Percentiles rank a stretch among this genome's conserved stretches.
Conservation (phyloP, 805 yeast species). For the Candida railenensis region DNA sequence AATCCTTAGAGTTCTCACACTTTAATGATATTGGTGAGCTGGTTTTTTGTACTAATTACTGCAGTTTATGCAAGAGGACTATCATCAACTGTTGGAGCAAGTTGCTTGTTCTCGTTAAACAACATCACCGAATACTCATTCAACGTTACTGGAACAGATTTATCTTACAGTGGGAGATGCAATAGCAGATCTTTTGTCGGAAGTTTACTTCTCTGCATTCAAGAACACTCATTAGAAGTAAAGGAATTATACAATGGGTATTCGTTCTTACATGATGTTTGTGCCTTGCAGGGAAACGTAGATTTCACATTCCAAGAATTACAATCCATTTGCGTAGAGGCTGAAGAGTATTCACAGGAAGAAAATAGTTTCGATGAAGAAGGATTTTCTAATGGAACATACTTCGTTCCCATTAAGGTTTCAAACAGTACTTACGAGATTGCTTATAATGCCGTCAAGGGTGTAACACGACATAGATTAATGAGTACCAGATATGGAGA, state of each 20-base stretch:
- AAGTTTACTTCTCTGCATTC: conserved; percentile 34
- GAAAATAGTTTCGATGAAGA: conserved; percentile 27
- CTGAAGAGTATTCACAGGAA: conserved; percentile 18
- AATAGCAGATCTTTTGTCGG: conserved; percentile 30
- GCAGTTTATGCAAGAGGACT: conserved; percentile 19
- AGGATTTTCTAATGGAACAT: conserved; percentile 22
- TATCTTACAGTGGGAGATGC: conserved; percentile 34
- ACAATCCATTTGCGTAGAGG: conserved; percentile 23
- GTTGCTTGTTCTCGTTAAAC: conserved; percentile 32
- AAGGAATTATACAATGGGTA: conserved; percentile 26
- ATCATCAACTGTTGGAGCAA: conserved; percentile 32
- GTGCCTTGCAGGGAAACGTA: conserved; percentile 28
- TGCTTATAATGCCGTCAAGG: conserved; percentile 49
- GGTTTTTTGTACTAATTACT: neutral
- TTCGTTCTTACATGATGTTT: conserved; percentile 29
- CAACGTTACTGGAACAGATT: conserved; percentile 16
- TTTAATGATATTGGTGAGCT: neutral
- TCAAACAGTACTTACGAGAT: neutral
- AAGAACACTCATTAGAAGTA: conserved; percentile 22
- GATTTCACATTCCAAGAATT: conserved; percentile 24
- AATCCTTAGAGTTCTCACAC: no score
- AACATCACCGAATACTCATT: conserved; percentile 30
- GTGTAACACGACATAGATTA: conserved; percentile 36
- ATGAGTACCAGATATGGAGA: conserved; percentile 34
- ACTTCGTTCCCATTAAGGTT: conserved; percentile 5